Evolutionary conservation across 2,329 filamentous ascomycete genomes (phyloP), one percentile per base, ranked within the genome.

Genomic region (Venturia aucupariae): DNA sequence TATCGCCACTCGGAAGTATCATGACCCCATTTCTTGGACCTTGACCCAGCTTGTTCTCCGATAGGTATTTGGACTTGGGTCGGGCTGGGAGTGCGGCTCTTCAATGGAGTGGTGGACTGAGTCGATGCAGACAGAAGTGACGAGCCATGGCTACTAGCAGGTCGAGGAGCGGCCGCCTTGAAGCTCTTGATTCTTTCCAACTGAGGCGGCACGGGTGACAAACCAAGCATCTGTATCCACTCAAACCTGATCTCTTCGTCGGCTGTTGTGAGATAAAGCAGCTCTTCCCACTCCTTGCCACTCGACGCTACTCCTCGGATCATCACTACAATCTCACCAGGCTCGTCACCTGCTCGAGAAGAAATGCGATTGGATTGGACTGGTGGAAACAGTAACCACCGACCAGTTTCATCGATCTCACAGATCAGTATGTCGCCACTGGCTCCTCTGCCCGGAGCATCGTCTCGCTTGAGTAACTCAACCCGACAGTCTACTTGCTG

Each of bases 371-470:
- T 80, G 67, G 85, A 81, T 22, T 87, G 81, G n/a, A 97, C 81
- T 0, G 94, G 93, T n/a, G 92, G 89, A 71, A 99, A 96, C 0
- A 99, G 82, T 4, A 99, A 82, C 86, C 91, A 97, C 63, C 86
- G 85, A 17, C 88, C 86, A 6, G 83, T 82, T 62, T 85, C 83
- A 55, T 92, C 91, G n/a, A 92, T 86, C 75, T 97, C 92, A 68
- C 93, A 92, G 65, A 99, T 88, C 27, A 99, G 83, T n/a, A 99
- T 74, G 74, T 99, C 94, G 7, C 93, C 92, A 60, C 84, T 79
- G 67, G 88, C 84, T 3, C 84, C 83, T 42, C 83, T 81, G 60
- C 84, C 83, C n/a, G 83, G 80, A 30, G 86, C 81, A 69, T 90
- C 90, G 72, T 97, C 93, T 71, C 94, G 86, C 68, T 93, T 84